Percentiles rank a stretch among this genome's conserved stretches.
Evolutionary conservation across 495 filamentous ascomycete genomes (phyloP).

Genomic region (Neurospora sp.): DNA sequence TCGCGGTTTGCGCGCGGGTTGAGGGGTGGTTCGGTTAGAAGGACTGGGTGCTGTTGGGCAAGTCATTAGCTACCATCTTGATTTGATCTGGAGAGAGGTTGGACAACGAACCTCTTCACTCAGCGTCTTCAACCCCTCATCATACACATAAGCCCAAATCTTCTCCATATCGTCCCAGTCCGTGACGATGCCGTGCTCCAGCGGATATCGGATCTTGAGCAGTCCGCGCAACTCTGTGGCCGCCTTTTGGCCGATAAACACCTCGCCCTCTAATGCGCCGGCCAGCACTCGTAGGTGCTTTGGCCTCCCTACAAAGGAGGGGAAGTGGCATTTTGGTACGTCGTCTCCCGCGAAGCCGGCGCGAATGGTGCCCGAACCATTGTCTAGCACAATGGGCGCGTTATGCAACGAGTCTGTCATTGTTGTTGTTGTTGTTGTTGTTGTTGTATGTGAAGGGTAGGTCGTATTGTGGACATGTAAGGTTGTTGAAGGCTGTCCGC

Average conservation of each 20-base stretch:
- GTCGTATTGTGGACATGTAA: not conserved
- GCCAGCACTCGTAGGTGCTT: slow-evolving; percentile 96
- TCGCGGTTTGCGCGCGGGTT: slow-evolving; percentile 95
- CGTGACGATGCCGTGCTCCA: slow-evolving; percentile 97
- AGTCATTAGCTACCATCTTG: slow-evolving; percentile 2
- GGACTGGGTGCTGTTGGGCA: slow-evolving; percentile 66
- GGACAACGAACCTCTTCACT: slow-evolving; percentile 70
- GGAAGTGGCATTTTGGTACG: slow-evolving; percentile 89
- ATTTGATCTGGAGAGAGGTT: not conserved
- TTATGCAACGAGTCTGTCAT: slow-evolving; percentile 89
- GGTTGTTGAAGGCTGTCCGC: not conserved
- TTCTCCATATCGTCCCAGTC: slow-evolving; percentile 99
- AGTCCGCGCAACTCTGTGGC: slow-evolving; percentile 83
- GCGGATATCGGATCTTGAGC: slow-evolving; percentile 87
- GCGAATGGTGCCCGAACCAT: slow-evolving; percentile 94
- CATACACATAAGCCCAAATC: slow-evolving; percentile 77
- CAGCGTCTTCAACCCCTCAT: slow-evolving; percentile 72
- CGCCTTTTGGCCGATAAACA: slow-evolving; percentile 90
- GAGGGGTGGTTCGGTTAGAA: slow-evolving; percentile 92
- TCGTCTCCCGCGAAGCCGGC: slow-evolving; percentile 96
- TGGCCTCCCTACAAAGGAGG: slow-evolving; percentile 94
- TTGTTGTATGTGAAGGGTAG: not conserved
- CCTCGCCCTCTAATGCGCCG: slow-evolving; percentile 90
- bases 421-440: slow-evolving; percentile 22
- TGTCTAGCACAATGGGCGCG: slow-evolving; percentile 96